phyloP scores from a whole-genome alignment of 345 rosid species.

The Clarkia xantiana region DNA sequence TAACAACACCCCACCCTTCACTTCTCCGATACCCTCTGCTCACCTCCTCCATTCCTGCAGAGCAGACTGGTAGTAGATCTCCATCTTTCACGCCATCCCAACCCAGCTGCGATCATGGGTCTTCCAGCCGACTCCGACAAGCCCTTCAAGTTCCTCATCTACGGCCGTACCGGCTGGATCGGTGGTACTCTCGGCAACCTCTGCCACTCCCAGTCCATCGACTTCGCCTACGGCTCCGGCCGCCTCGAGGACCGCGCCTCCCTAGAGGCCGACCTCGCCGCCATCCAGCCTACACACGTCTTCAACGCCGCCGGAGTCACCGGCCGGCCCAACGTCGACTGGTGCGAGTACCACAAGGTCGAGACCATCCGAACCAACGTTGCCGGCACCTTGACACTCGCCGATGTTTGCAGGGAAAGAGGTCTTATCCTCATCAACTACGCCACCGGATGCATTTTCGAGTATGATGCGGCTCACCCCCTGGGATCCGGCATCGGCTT shows the following conservation, averaged over 20 bases:
- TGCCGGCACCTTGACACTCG: constrained; percentile 72
- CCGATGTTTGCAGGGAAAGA: constrained; percentile 65
- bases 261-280: constrained; percentile 45
- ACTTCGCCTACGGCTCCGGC: constrained; percentile 59
- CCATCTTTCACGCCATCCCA: background rate
- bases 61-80: too few relatives aligned
- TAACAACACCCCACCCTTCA: background rate
- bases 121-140: constrained; percentile 17
- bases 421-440: constrained; percentile 61
- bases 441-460: constrained; percentile 86
- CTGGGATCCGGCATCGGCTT: constrained; percentile 74
- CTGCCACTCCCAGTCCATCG: constrained; percentile 50
- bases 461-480: constrained; percentile 57
- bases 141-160: constrained; percentile 62
- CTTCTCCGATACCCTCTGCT: background rate
- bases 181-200: constrained; percentile 74
- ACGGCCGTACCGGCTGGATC: constrained; percentile 92
- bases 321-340: constrained; percentile 85
- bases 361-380: constrained; percentile 86
- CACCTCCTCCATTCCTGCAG: background rate
- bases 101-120: constrained; percentile 4
- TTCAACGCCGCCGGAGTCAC: constrained; percentile 96
- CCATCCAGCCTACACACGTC: constrained; percentile 60
- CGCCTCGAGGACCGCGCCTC: constrained; percentile 68
- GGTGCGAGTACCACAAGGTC: constrained; percentile 91